Base-by-base conservation (phyloP, 2,329 filamentous ascomycete species). In the Knufia fluminis region DNA sequence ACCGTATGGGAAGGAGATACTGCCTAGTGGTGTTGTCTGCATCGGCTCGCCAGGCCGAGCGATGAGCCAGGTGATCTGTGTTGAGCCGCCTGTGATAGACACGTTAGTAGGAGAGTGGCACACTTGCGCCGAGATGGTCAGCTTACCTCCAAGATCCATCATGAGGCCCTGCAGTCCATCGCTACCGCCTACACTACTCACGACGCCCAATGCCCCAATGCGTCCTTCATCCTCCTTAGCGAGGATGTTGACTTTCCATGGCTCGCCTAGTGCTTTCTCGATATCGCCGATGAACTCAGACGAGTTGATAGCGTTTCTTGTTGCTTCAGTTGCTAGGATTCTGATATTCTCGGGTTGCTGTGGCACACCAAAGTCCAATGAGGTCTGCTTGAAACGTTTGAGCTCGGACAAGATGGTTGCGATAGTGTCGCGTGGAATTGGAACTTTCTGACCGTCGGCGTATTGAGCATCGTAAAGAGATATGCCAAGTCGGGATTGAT, bases 261-360 rank as follows among this genome's bases (percentile, higher is more conserved):
- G 45, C n/a, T 48, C 35, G 1, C 81, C 85, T 0, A 82, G 83
- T 2, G 71, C 70, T 2, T 71, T 63, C 38, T 74, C 71, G 54
- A 96, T 90, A 26, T 75, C 73, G 0, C 85, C 71, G 1, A 86
- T 72, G 67, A 92, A 87, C 1, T 79, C 76, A 17, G 71, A 71
- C 0, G 82, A 80, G 61, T 96, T 96, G 51, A 77, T 66, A 4
- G 90, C 87, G 20, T 81, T 86, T 39, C 90, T 80, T 64, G 90
- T 92, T 3, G 90, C 90, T 66, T 95, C 90, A 0, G 90, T 96
- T 17, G 89, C 90, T 36, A 96, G 78, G 8, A 95, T 78, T 17
- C 78, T 77, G 52, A 91, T 78, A 55, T 89, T 81, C 28, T 66
- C 58, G 7, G 14, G n/a, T 0, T 72, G 62, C 0, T 57, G 38